Evolutionary conservation across 73 alveolate genomes (phyloP).

Genomic region (Tetrahymena thermophila): DNA sequence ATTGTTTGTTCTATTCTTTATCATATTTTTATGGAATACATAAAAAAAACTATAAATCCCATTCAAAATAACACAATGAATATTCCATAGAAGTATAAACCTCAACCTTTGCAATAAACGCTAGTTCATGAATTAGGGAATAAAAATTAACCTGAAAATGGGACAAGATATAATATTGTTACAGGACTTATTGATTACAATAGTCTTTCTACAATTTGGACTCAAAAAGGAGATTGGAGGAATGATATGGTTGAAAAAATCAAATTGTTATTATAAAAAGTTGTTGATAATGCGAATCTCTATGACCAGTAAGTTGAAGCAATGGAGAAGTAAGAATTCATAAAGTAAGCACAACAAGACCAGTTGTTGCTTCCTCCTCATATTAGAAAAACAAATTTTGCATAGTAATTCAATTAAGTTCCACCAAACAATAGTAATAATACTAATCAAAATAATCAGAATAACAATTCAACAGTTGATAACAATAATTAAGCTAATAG

Average conservation of each 20-base stretch:
- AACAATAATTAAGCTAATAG: too few relatives aligned
- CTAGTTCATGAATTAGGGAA: not conserved
- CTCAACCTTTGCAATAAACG: not conserved
- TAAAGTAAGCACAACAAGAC: not conserved
- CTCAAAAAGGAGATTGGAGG: not conserved
- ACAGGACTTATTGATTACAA: not conserved
- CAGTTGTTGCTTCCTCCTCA: not conserved
- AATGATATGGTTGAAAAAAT: not conserved
- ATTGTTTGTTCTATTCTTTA: not conserved
- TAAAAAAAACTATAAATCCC: not conserved
- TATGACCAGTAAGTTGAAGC: not conserved
- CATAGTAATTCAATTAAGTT: not conserved
- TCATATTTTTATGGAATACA: not conserved
- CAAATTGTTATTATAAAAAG: not conserved
- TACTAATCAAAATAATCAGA: not conserved
- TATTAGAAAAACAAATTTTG: not conserved
- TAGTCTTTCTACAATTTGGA: not conserved
- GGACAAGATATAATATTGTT: not conserved
- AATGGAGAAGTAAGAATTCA: not conserved
- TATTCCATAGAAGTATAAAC: not conserved
- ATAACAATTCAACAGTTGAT: too few relatives aligned
- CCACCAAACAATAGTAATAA: not conserved
- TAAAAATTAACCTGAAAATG: not conserved
- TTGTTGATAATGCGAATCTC: not conserved
- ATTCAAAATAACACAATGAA: not conserved